Evolutionary conservation across 306 rosid genomes (phyloP).

Genomic region (Gynostemma pentaphyllum): DNA sequence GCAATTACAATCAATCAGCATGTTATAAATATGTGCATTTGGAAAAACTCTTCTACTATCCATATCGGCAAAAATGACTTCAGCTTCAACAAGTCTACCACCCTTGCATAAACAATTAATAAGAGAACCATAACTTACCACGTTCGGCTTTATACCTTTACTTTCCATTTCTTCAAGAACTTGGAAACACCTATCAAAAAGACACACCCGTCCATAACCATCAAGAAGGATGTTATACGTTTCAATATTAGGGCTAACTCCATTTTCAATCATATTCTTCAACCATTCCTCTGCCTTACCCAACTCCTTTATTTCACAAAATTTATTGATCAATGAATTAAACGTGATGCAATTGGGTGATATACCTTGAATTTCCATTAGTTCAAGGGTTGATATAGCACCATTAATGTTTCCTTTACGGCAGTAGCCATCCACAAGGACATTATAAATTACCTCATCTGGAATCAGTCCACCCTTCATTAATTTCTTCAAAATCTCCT

Average conservation of each 20-base stretch:
- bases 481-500: slow-evolving; percentile 43
- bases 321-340: slow-evolving; percentile 45
- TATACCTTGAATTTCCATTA: slow-evolving; percentile 46
- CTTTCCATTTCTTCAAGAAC: slow-evolving; percentile 71
- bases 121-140: slow-evolving; percentile 62
- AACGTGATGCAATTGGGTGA: slow-evolving; percentile 44
- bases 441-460: slow-evolving; percentile 38
- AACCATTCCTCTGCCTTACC: slow-evolving; percentile 64
- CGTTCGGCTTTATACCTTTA: slow-evolving; percentile 53
- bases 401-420: slow-evolving; percentile 34
- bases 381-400: slow-evolving; percentile 29
- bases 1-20: slow-evolving; percentile 54
- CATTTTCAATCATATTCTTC: slow-evolving; percentile 49
- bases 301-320: slow-evolving; percentile 43
- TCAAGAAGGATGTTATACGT: slow-evolving; percentile 49
- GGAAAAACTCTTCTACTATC: slow-evolving; percentile 39
- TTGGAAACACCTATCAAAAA: slow-evolving; percentile 48
- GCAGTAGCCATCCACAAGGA: slow-evolving; percentile 56
- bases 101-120: slow-evolving; percentile 55
- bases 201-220: slow-evolving; percentile 40
- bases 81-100: slow-evolving; percentile 62
- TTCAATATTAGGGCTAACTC: slow-evolving; percentile 40
- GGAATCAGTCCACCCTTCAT: slow-evolving; percentile 37
- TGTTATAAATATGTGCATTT: slow-evolving; percentile 62
- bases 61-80: slow-evolving; percentile 53